Conservation (phyloP, 768 basidiomycete species). For the Pleurotus pulmonarius region DNA sequence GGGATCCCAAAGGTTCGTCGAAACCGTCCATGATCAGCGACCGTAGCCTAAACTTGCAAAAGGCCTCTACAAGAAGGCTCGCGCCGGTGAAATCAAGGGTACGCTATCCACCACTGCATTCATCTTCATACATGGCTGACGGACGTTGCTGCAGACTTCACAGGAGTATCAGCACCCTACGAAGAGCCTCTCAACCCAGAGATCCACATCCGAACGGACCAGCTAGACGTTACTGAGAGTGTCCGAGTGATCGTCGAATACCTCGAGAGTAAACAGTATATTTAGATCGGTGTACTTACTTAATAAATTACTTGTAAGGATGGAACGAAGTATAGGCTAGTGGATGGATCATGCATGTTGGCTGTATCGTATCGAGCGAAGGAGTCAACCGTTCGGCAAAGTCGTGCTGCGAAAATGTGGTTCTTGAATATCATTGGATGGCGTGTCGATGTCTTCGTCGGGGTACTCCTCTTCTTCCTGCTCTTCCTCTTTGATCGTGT, state of each 20-base stretch:
- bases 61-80: slow-evolving; percentile 94
- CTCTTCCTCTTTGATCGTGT: slow-evolving; percentile 65
- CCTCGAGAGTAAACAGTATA: slow-evolving; percentile 62
- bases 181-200: slow-evolving; percentile 85
- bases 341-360: too few relatives aligned
- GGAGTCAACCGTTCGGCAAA: background rate
- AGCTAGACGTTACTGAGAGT: slow-evolving; percentile 72
- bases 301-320: slow-evolving; percentile 2
- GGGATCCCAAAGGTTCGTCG: slow-evolving; percentile 73
- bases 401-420: background rate
- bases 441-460: slow-evolving; percentile 9
- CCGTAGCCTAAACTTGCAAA: background rate
- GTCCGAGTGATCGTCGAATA: slow-evolving; percentile 80
- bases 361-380: background rate
- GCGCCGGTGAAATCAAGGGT: slow-evolving; percentile 96
- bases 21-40: background rate
- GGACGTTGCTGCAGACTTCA: slow-evolving; percentile 69
- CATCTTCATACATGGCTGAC: background rate
- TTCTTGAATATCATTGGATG: background rate
- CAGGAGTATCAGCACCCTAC: slow-evolving; percentile 96
- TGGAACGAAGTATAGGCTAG: background rate
- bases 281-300: slow-evolving; percentile 21
- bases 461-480: slow-evolving; percentile 34
- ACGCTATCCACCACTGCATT: background rate
- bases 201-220: slow-evolving; percentile 87